phyloP scores from a whole-genome alignment of 2,329 filamentous ascomycete species.

The Tolypocladium sp. region DNA sequence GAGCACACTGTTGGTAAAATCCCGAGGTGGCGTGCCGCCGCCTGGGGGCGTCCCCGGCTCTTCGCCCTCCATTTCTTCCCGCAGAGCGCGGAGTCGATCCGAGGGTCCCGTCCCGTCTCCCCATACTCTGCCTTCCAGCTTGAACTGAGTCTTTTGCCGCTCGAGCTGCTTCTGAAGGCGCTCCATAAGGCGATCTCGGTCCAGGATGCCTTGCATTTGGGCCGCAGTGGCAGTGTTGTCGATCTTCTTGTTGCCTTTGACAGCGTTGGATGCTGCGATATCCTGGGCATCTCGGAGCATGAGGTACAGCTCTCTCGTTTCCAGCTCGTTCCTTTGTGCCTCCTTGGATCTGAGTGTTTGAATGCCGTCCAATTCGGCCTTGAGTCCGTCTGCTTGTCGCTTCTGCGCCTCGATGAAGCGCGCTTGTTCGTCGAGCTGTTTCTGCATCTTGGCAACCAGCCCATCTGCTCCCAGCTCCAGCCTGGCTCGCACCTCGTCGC shows the following conservation, averaged over 20 bases:
- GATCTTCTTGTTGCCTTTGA: conserved; percentile 40
- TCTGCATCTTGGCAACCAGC: conserved; percentile 84
- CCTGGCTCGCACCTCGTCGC: conserved; percentile 86
- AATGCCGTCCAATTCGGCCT: conserved; percentile 79
- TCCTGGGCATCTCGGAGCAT: conserved; percentile 98
- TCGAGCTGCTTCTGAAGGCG: conserved; percentile 92
- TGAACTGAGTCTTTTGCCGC: conserved; percentile 94
- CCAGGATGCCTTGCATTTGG: conserved; percentile 84
- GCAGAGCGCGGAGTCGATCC: conserved; percentile 81
- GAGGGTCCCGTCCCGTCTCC: conserved; percentile 75
- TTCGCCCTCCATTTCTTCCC: conserved; percentile 83
- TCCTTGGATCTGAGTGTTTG: conserved; percentile 83
- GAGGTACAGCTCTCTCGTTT: conserved; percentile 92
- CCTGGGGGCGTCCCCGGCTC: conserved; percentile 36
- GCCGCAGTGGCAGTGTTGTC: conserved; percentile 59
- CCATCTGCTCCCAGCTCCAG: conserved; percentile 90
- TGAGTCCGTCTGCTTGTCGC: conserved; percentile 78
- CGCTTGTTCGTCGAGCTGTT: conserved; percentile 85
- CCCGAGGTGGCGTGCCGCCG: conserved; percentile 42
- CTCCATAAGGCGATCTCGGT: conserved; percentile 87
- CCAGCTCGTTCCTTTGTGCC: conserved; percentile 86
- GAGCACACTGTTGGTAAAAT: conserved; percentile 65
- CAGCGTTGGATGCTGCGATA: conserved; percentile 78
- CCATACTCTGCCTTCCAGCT: conserved; percentile 90
- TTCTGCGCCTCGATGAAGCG: conserved; percentile 83